Evolutionary conservation across 2,329 filamentous ascomycete genomes (phyloP).

Genomic region (Epichloe glyceriae): DNA sequence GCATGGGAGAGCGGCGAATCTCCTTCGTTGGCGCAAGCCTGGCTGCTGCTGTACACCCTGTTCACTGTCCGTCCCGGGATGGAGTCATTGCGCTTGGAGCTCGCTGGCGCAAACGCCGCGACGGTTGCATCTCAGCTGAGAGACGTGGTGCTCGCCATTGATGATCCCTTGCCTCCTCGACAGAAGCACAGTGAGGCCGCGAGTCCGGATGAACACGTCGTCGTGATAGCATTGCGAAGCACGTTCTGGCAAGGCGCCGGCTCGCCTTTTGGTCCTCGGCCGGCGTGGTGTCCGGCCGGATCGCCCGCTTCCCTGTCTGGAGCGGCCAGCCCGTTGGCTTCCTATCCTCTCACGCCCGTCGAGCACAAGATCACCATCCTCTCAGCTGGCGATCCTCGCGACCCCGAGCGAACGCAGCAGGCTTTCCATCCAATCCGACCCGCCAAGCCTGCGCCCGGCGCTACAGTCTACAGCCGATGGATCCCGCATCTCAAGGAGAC

Average conservation of each 20-base stretch:
- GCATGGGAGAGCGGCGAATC: conserved; percentile 28
- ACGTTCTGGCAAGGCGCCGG: conserved; percentile 61
- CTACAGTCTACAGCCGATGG: conserved; percentile 61
- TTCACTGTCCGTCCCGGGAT: conserved; percentile 35
- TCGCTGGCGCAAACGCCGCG: conserved; percentile 26
- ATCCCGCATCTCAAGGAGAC: conserved; percentile 60
- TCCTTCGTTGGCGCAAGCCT: conserved; percentile 36
- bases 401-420: conserved; percentile 32
- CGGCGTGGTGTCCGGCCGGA: conserved; percentile 44
- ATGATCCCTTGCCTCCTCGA: conserved; percentile 29
- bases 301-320: conserved; percentile 22
- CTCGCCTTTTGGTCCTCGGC: conserved; percentile 51
- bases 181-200: conserved; percentile 14
- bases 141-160: conserved; percentile 34
- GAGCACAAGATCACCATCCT: conserved; percentile 30
- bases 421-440: conserved; percentile 55
- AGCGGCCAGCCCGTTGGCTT: conserved; percentile 24
- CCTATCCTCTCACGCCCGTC: conserved; percentile 35
- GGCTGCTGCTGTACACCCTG: conserved; percentile 39
- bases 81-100: conserved; percentile 35
- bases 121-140: conserved; percentile 26
- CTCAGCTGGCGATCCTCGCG: conserved; percentile 26
- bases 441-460: conserved; percentile 53
- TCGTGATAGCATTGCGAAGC: conserved; percentile 33
- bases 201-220: conserved; percentile 19